Conservation (phyloP, 345 rosid species). For the Linum tenue region DNA sequence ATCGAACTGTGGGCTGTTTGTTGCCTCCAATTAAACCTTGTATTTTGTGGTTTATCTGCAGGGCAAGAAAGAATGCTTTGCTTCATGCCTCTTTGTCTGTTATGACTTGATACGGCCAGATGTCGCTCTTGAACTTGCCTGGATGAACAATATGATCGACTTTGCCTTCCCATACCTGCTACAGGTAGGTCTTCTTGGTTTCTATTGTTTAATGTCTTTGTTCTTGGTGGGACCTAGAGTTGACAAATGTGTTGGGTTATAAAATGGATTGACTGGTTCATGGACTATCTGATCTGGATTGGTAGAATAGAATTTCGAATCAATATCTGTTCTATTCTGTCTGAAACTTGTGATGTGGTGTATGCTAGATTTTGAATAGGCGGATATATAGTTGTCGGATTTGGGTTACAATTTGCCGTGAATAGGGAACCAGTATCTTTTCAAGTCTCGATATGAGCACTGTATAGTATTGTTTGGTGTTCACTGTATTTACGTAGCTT, state of each 20-base stretch:
- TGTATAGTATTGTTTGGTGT: not conserved
- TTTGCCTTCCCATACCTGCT: conserved; percentile 67
- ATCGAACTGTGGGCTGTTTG: not conserved
- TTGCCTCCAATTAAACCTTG: not conserved
- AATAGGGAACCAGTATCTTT: no score
- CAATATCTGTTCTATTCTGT: no score
- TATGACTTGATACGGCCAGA: conserved; percentile 77
- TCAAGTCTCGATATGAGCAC: not conserved
- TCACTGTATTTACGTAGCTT: not conserved
- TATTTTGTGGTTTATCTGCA: conserved; percentile 15
- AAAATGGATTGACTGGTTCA: no score
- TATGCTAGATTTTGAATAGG: no score
- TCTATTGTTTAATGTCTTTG: not conserved
- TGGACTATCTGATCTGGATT: no score
- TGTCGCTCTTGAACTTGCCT: conserved; percentile 81
- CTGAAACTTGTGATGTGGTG: no score
- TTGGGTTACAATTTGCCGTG: no score
- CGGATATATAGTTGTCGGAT: no score
- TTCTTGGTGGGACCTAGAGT: no score
- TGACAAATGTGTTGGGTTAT: no score
- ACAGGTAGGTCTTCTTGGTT: conserved; percentile 8
- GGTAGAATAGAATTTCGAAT: no score
- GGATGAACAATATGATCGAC: conserved; percentile 85
- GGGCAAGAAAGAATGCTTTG: conserved; percentile 91
- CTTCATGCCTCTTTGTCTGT: conserved; percentile 89